These are phyloP conservation scores for Dryas drummondii DNA, from an alignment of 306 rosid genomes.

Conservation along the genomic window DNA sequence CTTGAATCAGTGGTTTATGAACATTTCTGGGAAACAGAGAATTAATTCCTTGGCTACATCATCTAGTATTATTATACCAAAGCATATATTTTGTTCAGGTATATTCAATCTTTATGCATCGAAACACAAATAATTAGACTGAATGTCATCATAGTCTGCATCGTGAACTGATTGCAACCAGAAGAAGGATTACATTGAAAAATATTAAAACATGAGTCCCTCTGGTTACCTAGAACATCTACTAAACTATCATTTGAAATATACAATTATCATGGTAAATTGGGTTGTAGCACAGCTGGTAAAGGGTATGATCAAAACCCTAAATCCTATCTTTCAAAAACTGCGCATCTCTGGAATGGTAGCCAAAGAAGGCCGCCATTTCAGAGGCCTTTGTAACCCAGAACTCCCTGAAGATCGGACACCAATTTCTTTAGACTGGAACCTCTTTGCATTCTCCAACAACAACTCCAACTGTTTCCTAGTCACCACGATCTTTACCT, in stretches of 20 bases:
- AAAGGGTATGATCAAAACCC: background rate
- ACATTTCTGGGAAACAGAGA: too few species aligned
- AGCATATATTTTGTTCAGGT: too few species aligned
- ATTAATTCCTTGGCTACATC: too few species aligned
- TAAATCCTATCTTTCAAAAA: constrained; percentile 20
- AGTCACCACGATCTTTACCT: constrained; percentile 62
- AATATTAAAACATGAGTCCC: constrained; percentile 1
- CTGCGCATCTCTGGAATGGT: constrained; percentile 48
- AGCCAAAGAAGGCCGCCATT: constrained; percentile 59
- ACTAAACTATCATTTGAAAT: background rate
- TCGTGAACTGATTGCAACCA: constrained; percentile 6
- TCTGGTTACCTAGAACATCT: background rate
- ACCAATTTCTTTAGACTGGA: constrained; percentile 21
- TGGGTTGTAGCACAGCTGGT: constrained; percentile 8
- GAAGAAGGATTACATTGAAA: constrained; percentile 20
- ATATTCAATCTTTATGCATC: too few species aligned
- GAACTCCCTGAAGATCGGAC: constrained; percentile 17
- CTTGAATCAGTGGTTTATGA: too few species aligned
- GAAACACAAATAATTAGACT: too few species aligned
- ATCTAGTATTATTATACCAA: too few species aligned
- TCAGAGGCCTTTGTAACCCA: constrained; percentile 27
- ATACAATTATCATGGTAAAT: background rate
- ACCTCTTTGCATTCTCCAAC: constrained; percentile 41
- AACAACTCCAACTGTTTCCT: constrained; percentile 48
- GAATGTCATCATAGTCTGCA: background rate